Conservation (phyloP, 768 basidiomycete species). For the Suillus plorans region DNA sequence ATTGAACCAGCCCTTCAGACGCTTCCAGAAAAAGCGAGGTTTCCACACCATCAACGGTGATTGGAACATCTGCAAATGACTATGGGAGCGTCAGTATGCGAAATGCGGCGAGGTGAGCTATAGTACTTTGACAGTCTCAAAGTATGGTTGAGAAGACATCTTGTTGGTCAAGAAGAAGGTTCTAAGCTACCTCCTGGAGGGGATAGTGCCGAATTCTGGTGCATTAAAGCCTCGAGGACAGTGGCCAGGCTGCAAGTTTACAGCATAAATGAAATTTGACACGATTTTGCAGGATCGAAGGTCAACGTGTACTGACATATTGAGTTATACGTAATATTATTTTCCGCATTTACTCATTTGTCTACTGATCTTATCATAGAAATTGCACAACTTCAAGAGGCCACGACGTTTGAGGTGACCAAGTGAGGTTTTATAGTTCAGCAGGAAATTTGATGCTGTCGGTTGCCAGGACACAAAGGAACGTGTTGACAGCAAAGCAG, state of each 20-base stretch:
- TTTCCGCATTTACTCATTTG: neutral
- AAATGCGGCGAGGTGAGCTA: slow-evolving; percentile 1
- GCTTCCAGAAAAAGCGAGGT: slow-evolving; percentile 82
- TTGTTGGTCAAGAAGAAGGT: slow-evolving; percentile 11
- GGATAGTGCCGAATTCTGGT: slow-evolving; percentile 9
- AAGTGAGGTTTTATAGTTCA: neutral
- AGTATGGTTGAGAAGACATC: slow-evolving; percentile 49
- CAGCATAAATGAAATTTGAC: slow-evolving; percentile 3
- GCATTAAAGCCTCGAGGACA: slow-evolving; percentile 30
- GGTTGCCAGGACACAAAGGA: neutral
- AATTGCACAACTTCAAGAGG: neutral
- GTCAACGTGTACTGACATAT: neutral
- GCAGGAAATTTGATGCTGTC: neutral
- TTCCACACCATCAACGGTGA: slow-evolving; percentile 76
- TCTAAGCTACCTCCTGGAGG: slow-evolving; percentile 3
- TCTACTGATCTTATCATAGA: neutral
- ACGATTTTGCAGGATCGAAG: neutral
- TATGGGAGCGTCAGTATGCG: slow-evolving; percentile 29
- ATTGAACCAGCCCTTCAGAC: slow-evolving; percentile 75
- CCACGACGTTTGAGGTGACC: neutral
- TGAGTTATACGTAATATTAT: neutral
- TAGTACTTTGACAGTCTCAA: slow-evolving; percentile 66
- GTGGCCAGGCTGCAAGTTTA: slow-evolving; percentile 14
- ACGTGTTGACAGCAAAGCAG: neutral
- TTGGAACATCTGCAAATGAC: slow-evolving; percentile 86